These are phyloP conservation scores for Rhodosporidiobolus sp. DNA, from an alignment of 768 basidiomycete genomes.

Conservation along the genomic window DNA sequence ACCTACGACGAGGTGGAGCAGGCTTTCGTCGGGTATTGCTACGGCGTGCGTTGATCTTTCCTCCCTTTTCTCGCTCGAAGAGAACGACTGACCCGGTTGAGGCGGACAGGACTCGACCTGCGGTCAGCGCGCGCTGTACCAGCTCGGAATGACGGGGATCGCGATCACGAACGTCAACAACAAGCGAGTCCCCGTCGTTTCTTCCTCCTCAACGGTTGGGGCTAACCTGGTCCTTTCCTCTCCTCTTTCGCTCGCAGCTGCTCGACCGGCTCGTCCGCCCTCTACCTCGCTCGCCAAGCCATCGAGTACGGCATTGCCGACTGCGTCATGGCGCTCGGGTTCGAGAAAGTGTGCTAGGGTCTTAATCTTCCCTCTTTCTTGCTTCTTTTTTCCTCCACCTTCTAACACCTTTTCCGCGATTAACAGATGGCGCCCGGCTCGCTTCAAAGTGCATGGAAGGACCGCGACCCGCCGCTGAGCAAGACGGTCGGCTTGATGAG, in stretches of 20 bases:
- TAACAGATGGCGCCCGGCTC: constrained; percentile 43
- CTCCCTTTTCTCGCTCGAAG: neutral
- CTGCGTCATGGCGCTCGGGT: constrained; percentile 77
- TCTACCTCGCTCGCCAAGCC: constrained; percentile 68
- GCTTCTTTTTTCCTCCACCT: neutral
- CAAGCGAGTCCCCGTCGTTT: constrained; percentile 6
- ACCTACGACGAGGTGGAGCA: constrained; percentile 72
- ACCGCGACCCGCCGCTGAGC: constrained; percentile 35
- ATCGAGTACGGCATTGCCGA: constrained; percentile 68
- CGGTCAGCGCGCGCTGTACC: constrained; percentile 68
- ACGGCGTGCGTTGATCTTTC: constrained; percentile 42
- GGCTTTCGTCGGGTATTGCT: constrained; percentile 73
- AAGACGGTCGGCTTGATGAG: constrained; percentile 33
- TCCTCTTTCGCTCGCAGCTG: constrained; percentile 51
- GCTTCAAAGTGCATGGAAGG: constrained; percentile 28
- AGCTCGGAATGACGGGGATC: constrained; percentile 72
- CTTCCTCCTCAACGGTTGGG: neutral
- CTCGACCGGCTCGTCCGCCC: constrained; percentile 69
- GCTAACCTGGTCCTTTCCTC: neutral
- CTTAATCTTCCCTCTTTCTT: constrained; percentile 46
- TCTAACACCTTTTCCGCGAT: neutral
- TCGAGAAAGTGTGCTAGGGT: constrained; percentile 84
- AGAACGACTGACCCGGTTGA: neutral
- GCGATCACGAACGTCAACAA: constrained; percentile 85
- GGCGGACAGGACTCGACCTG: constrained; percentile 34